Conservation (phyloP, 139 green algal species). For the Mychonastes homosphaera region DNA sequence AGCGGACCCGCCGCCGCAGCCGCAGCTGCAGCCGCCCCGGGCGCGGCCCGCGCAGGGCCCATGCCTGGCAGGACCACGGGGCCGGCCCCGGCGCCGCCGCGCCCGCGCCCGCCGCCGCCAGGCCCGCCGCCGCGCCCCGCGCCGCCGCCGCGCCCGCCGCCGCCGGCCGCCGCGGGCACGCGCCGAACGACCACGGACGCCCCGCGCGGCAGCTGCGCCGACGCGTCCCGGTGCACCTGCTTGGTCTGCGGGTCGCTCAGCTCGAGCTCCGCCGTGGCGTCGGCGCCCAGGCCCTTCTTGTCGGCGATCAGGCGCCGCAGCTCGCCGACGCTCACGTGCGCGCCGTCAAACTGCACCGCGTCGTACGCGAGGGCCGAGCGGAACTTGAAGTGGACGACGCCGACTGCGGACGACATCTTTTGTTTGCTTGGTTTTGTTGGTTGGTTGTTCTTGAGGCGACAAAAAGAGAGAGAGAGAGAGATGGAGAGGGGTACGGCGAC, state of each 20-base stretch:
- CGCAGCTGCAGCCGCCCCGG: constrained; percentile 6
- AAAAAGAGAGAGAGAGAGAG: no score
- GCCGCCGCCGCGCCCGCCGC: constrained; percentile 5
- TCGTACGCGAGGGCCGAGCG: constrained; percentile 41
- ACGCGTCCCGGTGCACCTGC: constrained; percentile 48
- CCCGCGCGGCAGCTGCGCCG: constrained; percentile 47
- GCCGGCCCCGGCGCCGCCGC: background rate
- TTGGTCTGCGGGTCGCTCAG: constrained; percentile 46
- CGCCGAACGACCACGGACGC: constrained; percentile 54
- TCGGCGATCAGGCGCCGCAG: constrained; percentile 66
- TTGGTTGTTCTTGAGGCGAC: no score
- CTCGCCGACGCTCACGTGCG: constrained; percentile 61
- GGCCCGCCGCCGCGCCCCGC: background rate
- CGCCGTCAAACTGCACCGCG: constrained; percentile 55
- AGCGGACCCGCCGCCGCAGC: constrained; percentile 5
- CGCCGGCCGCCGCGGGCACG: constrained; percentile 21
- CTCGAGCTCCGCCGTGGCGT: constrained; percentile 47
- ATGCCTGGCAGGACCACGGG: no score
- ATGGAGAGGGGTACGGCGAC: no score
- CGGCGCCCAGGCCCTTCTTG: constrained; percentile 53
- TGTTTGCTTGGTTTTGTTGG: no score
- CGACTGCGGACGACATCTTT: no score
- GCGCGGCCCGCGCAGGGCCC: no score
- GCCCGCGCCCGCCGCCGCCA: constrained; percentile 8
- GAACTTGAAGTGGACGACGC: constrained; percentile 60